Evolutionary conservation across 352 stramenopile genomes (phyloP), one percentile per base, ranked within the genome.

Genomic region (Pythium biforme): DNA sequence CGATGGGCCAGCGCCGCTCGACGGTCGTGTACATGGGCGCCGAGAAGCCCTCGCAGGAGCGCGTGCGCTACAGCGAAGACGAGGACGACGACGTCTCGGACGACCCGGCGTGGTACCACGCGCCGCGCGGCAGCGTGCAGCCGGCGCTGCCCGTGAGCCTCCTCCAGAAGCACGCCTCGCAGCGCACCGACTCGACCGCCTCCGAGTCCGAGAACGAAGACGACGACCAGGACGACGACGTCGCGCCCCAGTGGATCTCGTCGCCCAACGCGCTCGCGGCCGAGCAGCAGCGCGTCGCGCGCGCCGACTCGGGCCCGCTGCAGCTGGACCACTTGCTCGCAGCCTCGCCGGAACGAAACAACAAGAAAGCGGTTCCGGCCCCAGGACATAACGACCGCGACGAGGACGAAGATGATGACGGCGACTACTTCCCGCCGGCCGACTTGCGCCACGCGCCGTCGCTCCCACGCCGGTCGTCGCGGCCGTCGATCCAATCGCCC

Each of bases 61-160:
- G 46, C 55, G 29, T 55, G 55, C 74, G 72, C 39, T 72, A 69
- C 55, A 63, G 54, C 39, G 61, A 75, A 45, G 69, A 85, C 31
- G 41, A 25, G 15, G 75, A 87, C 41, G 79, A 92, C 58, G 81
- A 89, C 43, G 75, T 81, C 41, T 87, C 75, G 58, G 81, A 89
- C 59, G 78, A 89, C 54, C 80, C 80, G 17, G 69, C 74, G 27
- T 91, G 82, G 82, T 89, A 89, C 79, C 77, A 75, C 46, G 82
- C 77, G 12, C 80, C 80, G 26, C 75, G 75, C 27, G 77, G 71
- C 46, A 86, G 74, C 29, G 66, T 92, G 45, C 79, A 90, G 70
- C 72, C 75, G 0, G 68, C 79, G 12, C 57, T 90, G 39, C 74
- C 81, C 17, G 49, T 76, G 29, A 83, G 62, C 33, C 57, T 92